These are phyloP conservation scores for Vachellia pachyceras DNA, from an alignment of 306 rosid genomes.

Conservation along the genomic window DNA sequence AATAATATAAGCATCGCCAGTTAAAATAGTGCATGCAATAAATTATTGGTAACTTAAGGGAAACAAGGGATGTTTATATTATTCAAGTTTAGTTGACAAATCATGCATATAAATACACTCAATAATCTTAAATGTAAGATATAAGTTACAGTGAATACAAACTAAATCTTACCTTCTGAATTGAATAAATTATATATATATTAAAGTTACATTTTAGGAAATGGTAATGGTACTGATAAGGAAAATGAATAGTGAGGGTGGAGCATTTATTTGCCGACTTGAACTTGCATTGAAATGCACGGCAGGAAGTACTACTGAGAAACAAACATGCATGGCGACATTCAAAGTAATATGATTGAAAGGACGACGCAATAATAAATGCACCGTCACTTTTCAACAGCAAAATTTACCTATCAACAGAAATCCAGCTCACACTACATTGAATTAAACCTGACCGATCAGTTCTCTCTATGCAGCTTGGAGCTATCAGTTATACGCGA, in stretches of 20 bases:
- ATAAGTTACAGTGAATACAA: too few species aligned
- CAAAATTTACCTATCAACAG: neutral
- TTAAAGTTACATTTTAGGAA: too few species aligned
- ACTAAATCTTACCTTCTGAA: too few species aligned
- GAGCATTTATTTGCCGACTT: neutral
- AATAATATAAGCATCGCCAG: too few species aligned
- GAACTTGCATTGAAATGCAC: neutral
- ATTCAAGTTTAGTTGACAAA: too few species aligned
- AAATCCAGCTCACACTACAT: conserved; percentile 22
- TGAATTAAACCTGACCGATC: conserved; percentile 27
- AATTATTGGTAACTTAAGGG: too few species aligned
- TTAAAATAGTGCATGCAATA: too few species aligned
- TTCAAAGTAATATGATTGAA: neutral
- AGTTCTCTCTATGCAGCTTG: conserved; percentile 19
- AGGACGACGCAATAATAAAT: neutral
- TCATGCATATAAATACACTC: too few species aligned
- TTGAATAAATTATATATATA: too few species aligned
- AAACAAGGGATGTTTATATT: too few species aligned
- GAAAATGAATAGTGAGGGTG: neutral
- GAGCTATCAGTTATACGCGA: too few species aligned
- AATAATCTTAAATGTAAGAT: too few species aligned
- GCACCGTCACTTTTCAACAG: neutral
- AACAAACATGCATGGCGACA: neutral
- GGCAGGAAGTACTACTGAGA: neutral
- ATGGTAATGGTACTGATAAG: neutral